Evolutionary conservation across 768 basidiomycete species (phyloP).

Genomic region (Cystoderma amianthinum): DNA sequence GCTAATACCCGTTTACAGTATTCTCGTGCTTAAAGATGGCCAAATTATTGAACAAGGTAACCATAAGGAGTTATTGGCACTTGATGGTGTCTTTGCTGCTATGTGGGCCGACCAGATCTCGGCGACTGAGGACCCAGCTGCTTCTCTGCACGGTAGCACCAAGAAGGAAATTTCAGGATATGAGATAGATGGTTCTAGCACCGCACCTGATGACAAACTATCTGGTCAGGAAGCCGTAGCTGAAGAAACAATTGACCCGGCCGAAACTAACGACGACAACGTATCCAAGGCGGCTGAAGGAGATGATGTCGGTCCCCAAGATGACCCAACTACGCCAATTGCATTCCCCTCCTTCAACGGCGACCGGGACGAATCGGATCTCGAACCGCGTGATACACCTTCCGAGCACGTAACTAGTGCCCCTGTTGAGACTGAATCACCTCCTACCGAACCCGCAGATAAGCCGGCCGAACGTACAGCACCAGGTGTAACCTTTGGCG

Average conservation of each 20-base stretch:
- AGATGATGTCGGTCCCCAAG: neutral
- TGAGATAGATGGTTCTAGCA: neutral
- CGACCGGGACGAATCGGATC: neutral
- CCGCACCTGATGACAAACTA: constrained; percentile 2
- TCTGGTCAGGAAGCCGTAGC: neutral
- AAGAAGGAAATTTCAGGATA: constrained; percentile 16
- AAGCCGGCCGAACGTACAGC: constrained; percentile 3
- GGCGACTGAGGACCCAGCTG: constrained; percentile 46
- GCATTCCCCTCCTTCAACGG: neutral
- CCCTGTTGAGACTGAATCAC: constrained; percentile 26
- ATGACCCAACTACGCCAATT: neutral
- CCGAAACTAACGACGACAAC: too few species aligned
- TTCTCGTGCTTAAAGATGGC: constrained; percentile 88
- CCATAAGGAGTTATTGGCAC: constrained; percentile 70
- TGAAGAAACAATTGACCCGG: neutral
- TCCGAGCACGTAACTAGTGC: constrained; percentile 11
- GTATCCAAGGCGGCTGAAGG: neutral
- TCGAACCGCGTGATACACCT: too few species aligned
- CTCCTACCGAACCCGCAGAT: constrained; percentile 7
- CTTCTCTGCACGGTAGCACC: constrained; percentile 24
- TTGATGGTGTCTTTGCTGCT: constrained; percentile 66
- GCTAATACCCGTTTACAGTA: constrained; percentile 35
- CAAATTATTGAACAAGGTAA: constrained; percentile 78
- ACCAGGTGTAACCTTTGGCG: constrained; percentile 62
- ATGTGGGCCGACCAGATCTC: constrained; percentile 89